These are phyloP conservation scores for Alternaria gaisen DNA, from an alignment of 2,329 filamentous ascomycete species.

Conservation along the genomic window DNA sequence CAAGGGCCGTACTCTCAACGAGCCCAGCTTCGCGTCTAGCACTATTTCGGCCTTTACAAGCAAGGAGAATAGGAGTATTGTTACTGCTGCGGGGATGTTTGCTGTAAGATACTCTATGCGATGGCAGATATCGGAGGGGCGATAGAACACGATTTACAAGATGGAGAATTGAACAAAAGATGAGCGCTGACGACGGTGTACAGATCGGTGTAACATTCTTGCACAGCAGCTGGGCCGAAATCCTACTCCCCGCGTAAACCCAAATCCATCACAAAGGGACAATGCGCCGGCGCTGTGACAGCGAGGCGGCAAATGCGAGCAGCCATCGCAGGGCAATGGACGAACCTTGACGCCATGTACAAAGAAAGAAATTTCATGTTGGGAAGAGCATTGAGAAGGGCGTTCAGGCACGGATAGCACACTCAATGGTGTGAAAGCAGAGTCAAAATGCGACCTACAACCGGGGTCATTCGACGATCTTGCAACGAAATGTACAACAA, in stretches of 20 bases:
- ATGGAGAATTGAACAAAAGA: background rate
- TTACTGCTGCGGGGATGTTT: constrained; percentile 60
- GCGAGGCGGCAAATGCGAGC: background rate
- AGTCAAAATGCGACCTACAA: background rate
- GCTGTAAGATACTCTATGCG: constrained; percentile 53
- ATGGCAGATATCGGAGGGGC: background rate
- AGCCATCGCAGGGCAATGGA: background rate
- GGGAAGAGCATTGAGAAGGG: background rate
- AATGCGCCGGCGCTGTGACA: background rate
- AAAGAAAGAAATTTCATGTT: background rate
- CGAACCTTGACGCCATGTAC: constrained; percentile 4
- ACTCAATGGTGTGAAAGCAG: background rate
- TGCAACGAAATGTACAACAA: constrained; percentile 13
- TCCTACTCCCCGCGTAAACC: constrained; percentile 59
- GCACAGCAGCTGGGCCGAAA: constrained; percentile 62
- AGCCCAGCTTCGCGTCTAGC: constrained; percentile 53
- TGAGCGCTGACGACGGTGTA: constrained; percentile 27
- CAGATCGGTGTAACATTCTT: constrained; percentile 63
- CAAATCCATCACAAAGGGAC: background rate
- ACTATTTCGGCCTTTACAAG: constrained; percentile 54
- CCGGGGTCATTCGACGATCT: background rate
- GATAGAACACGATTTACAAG: background rate
- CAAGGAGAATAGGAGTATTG: constrained; percentile 60
- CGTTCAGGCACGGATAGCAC: constrained; percentile 11
- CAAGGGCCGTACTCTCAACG: constrained; percentile 38